A percentile compares a stretch with the other conserved stretches of the same genome.
Conservation (phyloP, 495 filamentous ascomycete genomes). For the Podospora anserina region DNA sequence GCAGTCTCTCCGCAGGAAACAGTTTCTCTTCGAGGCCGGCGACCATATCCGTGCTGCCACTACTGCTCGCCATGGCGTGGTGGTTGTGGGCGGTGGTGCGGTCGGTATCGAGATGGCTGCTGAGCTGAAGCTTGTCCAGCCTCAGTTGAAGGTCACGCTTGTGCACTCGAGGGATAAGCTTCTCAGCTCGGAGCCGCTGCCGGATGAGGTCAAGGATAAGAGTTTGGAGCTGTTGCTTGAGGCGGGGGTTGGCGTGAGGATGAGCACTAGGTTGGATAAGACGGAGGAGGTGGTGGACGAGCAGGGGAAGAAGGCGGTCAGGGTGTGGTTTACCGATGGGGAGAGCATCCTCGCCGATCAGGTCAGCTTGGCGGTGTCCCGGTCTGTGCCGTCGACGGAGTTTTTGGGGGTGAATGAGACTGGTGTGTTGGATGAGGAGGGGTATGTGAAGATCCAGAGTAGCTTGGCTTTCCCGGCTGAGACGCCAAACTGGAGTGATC, state of each 20-base stretch:
- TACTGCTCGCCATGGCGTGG: constrained; percentile 47
- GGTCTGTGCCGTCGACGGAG: constrained; percentile 49
- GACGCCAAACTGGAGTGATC: constrained; percentile 50
- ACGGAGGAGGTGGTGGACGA: constrained; percentile 32
- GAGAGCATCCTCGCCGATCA: constrained; percentile 50
- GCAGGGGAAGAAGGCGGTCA: constrained; percentile 29
- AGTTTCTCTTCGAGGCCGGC: constrained; percentile 56
- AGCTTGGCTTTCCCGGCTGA: constrained; percentile 44
- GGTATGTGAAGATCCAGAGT: constrained; percentile 55
- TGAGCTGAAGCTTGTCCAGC: constrained; percentile 60
- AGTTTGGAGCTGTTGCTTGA: constrained; percentile 50
- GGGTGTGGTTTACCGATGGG: constrained; percentile 56
- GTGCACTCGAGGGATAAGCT: constrained; percentile 63
- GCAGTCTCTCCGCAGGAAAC: constrained; percentile 48
- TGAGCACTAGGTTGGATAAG: constrained; percentile 46
- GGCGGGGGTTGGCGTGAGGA: constrained; percentile 54
- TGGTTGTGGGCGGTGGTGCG: constrained; percentile 60
- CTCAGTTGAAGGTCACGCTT: constrained; percentile 56
- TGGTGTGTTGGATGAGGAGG: constrained; percentile 48
- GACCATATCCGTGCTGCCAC: constrained; percentile 42
- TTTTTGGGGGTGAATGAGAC: constrained; percentile 44
- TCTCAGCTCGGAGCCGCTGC: constrained; percentile 64
- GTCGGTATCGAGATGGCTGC: constrained; percentile 71
- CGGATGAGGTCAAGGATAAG: constrained; percentile 59
- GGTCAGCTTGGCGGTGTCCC: constrained; percentile 60